Percentiles rank a stretch among this genome's conserved stretches.
Evolutionary conservation across 2,329 filamentous ascomycete genomes (phyloP).

Genomic region (Rhinocladiella similis): DNA sequence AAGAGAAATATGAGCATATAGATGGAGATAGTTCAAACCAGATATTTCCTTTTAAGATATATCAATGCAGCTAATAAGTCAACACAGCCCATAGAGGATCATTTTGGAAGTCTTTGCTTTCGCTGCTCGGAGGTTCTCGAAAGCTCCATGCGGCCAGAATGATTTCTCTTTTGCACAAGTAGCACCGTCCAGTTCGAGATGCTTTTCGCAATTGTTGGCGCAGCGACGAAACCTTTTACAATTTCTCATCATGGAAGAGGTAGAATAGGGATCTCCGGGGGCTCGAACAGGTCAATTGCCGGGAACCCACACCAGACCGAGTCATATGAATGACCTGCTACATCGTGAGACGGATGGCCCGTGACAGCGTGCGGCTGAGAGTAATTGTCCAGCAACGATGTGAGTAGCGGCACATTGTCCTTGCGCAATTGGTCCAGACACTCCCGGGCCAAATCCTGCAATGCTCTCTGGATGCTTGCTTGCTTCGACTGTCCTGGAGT

Average conservation of each 20-base stretch:
- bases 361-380: neutral
- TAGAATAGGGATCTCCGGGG: neutral
- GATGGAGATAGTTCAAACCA: too few species aligned
- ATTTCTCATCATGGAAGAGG: neutral
- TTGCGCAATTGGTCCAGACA: conserved; percentile 13
- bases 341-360: neutral
- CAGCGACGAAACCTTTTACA: too few species aligned
- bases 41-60: too few species aligned
- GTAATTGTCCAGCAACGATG: neutral
- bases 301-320: conserved; percentile 18
- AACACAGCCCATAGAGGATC: too few species aligned
- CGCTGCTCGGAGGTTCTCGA: too few species aligned
- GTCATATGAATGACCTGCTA: conserved; percentile 8
- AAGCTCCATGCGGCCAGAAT: too few species aligned
- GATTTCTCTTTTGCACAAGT: too few species aligned
- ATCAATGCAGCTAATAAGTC: too few species aligned
- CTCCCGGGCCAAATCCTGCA: conserved; percentile 11
- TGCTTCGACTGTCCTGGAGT: conserved; percentile 1
- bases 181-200: too few species aligned
- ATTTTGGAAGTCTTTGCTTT: too few species aligned
- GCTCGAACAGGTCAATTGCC: conserved; percentile 8
- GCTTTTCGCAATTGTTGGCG: too few species aligned
- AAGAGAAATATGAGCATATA: too few species aligned
- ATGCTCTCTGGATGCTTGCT: conserved; percentile 4
- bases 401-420: neutral